A percentile compares a stretch with the other conserved stretches of the same genome.
These are phyloP conservation scores for Salix brachista DNA, from an alignment of 345 rosid species.

Conservation along the genomic window DNA sequence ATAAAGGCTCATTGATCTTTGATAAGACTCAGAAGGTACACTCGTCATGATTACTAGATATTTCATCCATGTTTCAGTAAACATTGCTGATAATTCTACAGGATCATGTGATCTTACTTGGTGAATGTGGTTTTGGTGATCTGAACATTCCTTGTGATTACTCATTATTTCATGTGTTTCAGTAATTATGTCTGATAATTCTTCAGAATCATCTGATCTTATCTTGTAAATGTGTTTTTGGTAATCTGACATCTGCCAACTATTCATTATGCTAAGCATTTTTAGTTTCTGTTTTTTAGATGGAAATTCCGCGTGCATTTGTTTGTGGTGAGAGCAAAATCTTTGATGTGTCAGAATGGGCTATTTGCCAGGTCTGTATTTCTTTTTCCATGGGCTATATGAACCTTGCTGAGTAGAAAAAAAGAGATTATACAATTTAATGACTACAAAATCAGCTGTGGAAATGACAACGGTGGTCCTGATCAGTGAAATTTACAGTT, in stretches of 20 bases:
- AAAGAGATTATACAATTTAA: not conserved
- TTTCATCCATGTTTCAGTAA: conserved; percentile 1
- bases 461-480: no score
- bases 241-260: not conserved
- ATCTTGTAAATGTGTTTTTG: not conserved
- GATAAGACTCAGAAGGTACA: conserved; percentile 74
- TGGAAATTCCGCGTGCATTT: conserved; percentile 96
- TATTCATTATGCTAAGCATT: conserved; percentile 14
- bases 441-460: not conserved
- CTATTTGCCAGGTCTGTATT: conserved; percentile 86
- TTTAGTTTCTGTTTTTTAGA: conserved; percentile 37
- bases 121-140: conserved; percentile 1
- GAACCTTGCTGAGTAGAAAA: not conserved
- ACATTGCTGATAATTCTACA: not conserved
- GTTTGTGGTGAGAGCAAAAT: conserved; percentile 98
- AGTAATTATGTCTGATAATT: not conserved
- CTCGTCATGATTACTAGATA: not conserved
- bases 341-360: conserved; percentile 99
- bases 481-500: not conserved
- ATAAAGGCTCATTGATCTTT: conserved; percentile 82
- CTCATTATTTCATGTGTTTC: not conserved
- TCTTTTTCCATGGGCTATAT: not conserved
- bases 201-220: not conserved
- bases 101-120: not conserved
- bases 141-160: not conserved